Conservation (phyloP, 2,329 filamentous ascomycete species). For the Cadophora sp. region DNA sequence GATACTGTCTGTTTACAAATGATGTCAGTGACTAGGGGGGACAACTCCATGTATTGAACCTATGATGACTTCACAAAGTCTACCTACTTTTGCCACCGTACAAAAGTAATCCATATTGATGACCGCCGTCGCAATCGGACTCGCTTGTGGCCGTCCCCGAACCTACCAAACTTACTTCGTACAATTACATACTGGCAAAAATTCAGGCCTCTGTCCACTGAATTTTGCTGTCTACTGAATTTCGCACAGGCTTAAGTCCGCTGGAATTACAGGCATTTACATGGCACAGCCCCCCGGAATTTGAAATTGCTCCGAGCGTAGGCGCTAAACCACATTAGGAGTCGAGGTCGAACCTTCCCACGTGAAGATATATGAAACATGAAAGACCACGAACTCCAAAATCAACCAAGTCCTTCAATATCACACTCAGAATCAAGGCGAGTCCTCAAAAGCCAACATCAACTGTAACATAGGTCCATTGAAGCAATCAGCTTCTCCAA, state of each 20-base stretch:
- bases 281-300: background rate
- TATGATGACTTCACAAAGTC: too few species aligned
- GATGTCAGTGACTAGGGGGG: too few species aligned
- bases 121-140: background rate
- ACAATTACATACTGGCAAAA: background rate
- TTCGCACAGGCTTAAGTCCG: background rate
- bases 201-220: background rate
- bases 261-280: background rate
- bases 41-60: background rate
- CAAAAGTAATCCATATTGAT: too few species aligned
- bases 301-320: background rate
- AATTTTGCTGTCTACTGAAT: too few species aligned
- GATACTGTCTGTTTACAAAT: background rate
- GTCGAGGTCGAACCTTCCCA: background rate
- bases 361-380: constrained; percentile 6
- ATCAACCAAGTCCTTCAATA: background rate
- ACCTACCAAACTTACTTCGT: background rate
- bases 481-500: background rate
- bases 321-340: background rate
- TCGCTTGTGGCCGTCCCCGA: background rate
- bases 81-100: background rate
- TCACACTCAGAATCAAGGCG: background rate
- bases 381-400: background rate
- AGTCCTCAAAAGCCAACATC: background rate
- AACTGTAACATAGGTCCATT: background rate